Conservation (phyloP, 2,329 filamentous ascomycete species). For the Aschersonia sp. region DNA sequence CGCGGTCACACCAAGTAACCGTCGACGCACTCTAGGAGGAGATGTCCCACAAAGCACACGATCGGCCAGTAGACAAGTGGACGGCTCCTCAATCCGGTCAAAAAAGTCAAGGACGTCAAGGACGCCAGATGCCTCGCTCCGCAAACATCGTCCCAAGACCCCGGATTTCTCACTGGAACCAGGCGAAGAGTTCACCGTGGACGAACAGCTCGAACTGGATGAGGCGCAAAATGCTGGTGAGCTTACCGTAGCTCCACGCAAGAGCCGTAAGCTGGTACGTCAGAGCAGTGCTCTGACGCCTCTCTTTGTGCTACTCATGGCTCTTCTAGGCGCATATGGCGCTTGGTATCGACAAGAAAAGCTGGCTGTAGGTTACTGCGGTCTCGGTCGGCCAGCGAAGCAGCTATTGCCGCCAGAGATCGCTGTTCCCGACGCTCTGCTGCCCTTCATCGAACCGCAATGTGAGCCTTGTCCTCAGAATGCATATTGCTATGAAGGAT, state of each 20-base stretch:
- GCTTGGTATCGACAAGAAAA: slow-evolving; percentile 91
- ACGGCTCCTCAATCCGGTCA: slow-evolving; percentile 13
- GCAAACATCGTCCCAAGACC: slow-evolving; percentile 19
- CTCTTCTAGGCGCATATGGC: slow-evolving; percentile 56
- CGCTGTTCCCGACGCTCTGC: slow-evolving; percentile 56
- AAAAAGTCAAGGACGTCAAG: slow-evolving; percentile 23
- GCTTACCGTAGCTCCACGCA: slow-evolving; percentile 26
- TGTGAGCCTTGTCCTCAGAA: slow-evolving; percentile 87
- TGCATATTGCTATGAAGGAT: slow-evolving; percentile 71
- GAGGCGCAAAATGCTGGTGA: slow-evolving; percentile 47
- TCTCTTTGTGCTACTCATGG: slow-evolving; percentile 55
- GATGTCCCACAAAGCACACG: slow-evolving; percentile 26
- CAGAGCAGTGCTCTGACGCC: slow-evolving; percentile 44
- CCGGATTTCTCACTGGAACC: slow-evolving; percentile 37
- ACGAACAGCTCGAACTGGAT: slow-evolving; percentile 69
- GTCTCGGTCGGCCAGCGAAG: slow-evolving; percentile 53
- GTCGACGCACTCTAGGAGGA: slow-evolving; percentile 31
- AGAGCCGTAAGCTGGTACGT: slow-evolving; percentile 20
- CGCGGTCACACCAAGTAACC: slow-evolving; percentile 30
- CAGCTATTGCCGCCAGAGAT: slow-evolving; percentile 32
- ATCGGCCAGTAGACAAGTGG: slow-evolving; percentile 29
- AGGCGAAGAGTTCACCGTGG: slow-evolving; percentile 87
- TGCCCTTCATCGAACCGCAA: slow-evolving; percentile 55
- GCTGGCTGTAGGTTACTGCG: slow-evolving; percentile 89
- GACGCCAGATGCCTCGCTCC: slow-evolving; percentile 40